Evolutionary conservation across 306 rosid species (phyloP).

Genomic region (Castanea mollissima): DNA sequence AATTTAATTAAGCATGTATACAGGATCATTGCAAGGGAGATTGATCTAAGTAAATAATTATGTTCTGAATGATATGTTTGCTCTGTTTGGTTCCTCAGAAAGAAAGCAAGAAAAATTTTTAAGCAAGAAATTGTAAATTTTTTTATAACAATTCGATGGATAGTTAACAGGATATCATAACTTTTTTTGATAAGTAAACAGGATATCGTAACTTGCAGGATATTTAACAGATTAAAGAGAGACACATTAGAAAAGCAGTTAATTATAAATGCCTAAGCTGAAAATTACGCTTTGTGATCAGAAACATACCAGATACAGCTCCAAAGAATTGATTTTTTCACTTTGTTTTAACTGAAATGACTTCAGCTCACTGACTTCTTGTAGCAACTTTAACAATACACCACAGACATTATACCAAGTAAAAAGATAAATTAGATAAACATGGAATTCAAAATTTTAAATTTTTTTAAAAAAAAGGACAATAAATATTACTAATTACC

Average conservation of each 20-base stretch:
- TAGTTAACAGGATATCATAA: not conserved
- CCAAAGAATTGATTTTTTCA: constrained; percentile 34
- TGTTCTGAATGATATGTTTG: not conserved
- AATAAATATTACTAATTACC: constrained; percentile 25
- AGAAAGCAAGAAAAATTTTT: no score
- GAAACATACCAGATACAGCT: constrained; percentile 45
- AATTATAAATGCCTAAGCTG: not conserved
- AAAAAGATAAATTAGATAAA: not conserved
- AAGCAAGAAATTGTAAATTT: no score
- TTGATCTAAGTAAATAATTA: not conserved
- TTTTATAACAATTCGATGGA: no score
- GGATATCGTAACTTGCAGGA: not conserved
- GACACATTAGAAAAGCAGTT: not conserved
- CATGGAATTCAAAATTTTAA: not conserved
- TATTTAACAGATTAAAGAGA: not conserved
- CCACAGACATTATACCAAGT: constrained; percentile 1
- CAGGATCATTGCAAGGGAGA: not conserved
- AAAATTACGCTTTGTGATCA: not conserved
- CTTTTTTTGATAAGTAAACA: not conserved
- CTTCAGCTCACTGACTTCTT: constrained; percentile 38
- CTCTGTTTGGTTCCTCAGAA: no score
- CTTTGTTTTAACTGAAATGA: constrained; percentile 28
- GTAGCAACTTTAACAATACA: constrained; percentile 19
- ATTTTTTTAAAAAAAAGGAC: not conserved
- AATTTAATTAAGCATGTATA: not conserved